A percentile compares a stretch with the other conserved stretches of the same genome.
These are phyloP conservation scores for Lachnellula suecica DNA, from an alignment of 2,329 filamentous ascomycete species.

Conservation along the genomic window DNA sequence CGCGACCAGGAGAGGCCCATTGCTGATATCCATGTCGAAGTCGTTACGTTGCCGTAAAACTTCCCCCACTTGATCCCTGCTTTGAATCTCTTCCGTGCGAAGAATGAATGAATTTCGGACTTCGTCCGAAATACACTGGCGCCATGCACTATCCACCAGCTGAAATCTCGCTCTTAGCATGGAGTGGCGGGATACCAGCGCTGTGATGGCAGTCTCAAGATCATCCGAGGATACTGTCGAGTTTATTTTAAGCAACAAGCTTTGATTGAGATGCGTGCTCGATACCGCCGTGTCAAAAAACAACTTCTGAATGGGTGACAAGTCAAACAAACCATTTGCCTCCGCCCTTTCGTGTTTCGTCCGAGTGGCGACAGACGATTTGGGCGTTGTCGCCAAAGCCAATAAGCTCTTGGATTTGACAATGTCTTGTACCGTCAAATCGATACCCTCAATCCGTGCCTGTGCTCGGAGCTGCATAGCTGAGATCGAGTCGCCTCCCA, in stretches of 20 bases:
- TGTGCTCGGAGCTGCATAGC: slow-evolving; percentile 44
- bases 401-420: slow-evolving; percentile 26
- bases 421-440: slow-evolving; percentile 40
- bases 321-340: neutral
- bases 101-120: neutral
- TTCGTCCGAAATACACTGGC: neutral
- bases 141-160: neutral
- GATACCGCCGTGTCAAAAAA: neutral
- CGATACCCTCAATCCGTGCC: slow-evolving; percentile 24
- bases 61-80: neutral
- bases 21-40: neutral
- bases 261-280: neutral
- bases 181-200: neutral
- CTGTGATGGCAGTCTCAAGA: neutral
- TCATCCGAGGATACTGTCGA: neutral
- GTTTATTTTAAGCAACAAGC: neutral
- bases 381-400: neutral
- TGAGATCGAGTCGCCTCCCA: slow-evolving; percentile 34
- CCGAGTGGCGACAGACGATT: neutral
- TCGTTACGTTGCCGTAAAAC: neutral
- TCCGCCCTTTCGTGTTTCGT: neutral
- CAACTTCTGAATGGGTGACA: neutral
- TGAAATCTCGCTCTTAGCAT: neutral
- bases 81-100: neutral
- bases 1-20: neutral